Conservation (phyloP, 164 flowering plant species). For the Euptelea pleiosperma region DNA sequence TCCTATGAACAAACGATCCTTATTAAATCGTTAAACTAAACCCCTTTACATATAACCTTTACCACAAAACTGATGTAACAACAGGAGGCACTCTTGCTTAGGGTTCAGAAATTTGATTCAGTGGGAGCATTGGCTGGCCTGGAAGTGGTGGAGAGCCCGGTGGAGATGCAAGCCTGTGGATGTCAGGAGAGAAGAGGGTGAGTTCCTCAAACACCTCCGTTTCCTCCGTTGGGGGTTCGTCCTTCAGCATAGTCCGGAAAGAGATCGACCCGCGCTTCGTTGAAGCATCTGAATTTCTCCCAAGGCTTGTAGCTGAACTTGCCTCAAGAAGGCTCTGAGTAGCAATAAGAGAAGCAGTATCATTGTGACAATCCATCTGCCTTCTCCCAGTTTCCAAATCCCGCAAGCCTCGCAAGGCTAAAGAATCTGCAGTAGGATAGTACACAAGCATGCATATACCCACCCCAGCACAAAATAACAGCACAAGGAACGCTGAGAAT, state of each 20-base stretch:
- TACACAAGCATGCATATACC: slow-evolving; percentile 81
- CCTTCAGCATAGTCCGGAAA: slow-evolving; percentile 59
- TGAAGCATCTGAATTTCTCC: slow-evolving; percentile 62
- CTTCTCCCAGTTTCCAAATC: slow-evolving; percentile 59
- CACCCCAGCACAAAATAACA: slow-evolving; percentile 59
- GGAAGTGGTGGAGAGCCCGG: slow-evolving; percentile 35
- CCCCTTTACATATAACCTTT: slow-evolving; percentile 23
- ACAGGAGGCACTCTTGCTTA: slow-evolving; percentile 1
- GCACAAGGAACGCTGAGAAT: slow-evolving; percentile 71
- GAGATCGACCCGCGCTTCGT: slow-evolving; percentile 79
- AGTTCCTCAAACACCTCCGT: slow-evolving; percentile 32
- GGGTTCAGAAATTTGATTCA: slow-evolving; percentile 5
- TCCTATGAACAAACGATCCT: slow-evolving; percentile 24
- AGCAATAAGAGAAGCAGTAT: slow-evolving; percentile 55
- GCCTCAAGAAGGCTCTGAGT: slow-evolving; percentile 51
- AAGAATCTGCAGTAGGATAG: slow-evolving; percentile 80
- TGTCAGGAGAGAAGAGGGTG: slow-evolving; percentile 26
- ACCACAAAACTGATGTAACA: slow-evolving; percentile 23
- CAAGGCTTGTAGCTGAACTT: slow-evolving; percentile 36
- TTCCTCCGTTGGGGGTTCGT: slow-evolving; percentile 33
- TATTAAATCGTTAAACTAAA: slow-evolving; percentile 14
- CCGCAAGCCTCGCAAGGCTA: slow-evolving; percentile 49
- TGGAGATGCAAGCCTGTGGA: slow-evolving; percentile 19
- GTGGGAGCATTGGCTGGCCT: slow-evolving; percentile 29
- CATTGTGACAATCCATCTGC: slow-evolving; percentile 39